Base-by-base conservation (phyloP, 2,329 filamentous ascomycete species). In the Penicillium sp. region DNA sequence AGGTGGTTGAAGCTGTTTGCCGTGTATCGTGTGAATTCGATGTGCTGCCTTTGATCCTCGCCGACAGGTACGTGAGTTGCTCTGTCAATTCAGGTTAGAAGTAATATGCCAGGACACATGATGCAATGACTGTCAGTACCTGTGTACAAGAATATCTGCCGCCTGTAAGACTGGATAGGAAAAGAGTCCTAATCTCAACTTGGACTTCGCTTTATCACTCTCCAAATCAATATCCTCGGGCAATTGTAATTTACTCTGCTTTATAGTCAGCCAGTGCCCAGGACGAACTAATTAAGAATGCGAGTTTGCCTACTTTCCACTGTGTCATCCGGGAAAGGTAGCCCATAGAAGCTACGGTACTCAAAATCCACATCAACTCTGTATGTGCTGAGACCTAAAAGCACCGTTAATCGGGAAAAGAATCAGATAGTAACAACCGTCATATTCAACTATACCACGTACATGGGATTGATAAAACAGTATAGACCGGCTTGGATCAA, bases 251-350 rank as follows among this genome's bases (percentile, higher is more conserved):
- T 95, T 96, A 71, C 84, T 90, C 88, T 91, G 60, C 43, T 28
- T 23, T 3, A 46, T 18, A 11, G 40, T 3, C 33, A 20, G 49
- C 60, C 47, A 61, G 40, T 50, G 55, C 26, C 5, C 18, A 2
- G 12, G n/a, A 18, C 14, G 33, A 28, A 21, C 20, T 14, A 3
- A 43, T 24, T 51, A 40, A 42, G 49, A 18, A 59, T 21, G 23
- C n/a, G 11, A 28, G 3, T 5, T 55, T 47, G 33, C 68, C 62
- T 68, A 90, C 91, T 85, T 99, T 99, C 92, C 94, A 99, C 73
- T 97, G 94, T 26, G 94, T 97, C 94, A 99, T 99, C n/a, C 94
- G 82, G 9, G 88, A 88, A n/a, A 99, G 78, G 74, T 96, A 96
- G 40, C 94, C 94, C 73, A 94, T 91, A 5, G 90, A 93, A 23